Conservation (phyloP, 108 stramenopile genomes). For the Skeletonema costatum region DNA sequence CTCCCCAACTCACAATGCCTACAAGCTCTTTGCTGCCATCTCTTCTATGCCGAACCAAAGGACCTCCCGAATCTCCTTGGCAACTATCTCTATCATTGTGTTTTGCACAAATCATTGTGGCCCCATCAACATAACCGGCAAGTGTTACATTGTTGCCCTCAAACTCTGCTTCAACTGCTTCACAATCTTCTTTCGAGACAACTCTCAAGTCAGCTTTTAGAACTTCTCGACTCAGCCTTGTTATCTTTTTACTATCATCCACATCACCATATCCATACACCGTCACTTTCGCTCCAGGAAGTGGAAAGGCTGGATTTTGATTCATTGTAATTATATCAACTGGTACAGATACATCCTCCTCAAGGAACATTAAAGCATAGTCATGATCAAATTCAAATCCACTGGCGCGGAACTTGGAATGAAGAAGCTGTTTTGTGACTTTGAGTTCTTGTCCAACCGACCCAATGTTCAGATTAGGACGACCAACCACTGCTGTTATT, state of each 20-base stretch:
- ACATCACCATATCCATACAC: slow-evolving; percentile 29
- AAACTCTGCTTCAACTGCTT: slow-evolving; percentile 1
- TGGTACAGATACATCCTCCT: neutral
- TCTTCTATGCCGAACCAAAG: slow-evolving; percentile 4
- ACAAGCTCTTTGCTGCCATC: slow-evolving; percentile 17
- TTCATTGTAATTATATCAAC: slow-evolving; percentile 9
- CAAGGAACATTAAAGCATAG: slow-evolving; percentile 19
- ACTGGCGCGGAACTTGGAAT: neutral
- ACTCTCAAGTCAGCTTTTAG: neutral
- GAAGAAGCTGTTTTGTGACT: slow-evolving; percentile 6
- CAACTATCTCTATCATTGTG: slow-evolving; percentile 20
- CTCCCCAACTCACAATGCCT: slow-evolving; percentile 43
- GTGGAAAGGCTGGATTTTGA: neutral
- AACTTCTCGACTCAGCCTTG: neutral
- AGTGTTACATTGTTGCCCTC: slow-evolving; percentile 10
- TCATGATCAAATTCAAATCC: slow-evolving; percentile 15
- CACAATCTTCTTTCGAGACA: neutral
- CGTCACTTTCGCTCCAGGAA: neutral
- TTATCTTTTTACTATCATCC: neutral
- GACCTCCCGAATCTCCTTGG: slow-evolving; percentile 34
- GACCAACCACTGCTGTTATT: slow-evolving; percentile 8
- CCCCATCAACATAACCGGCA: slow-evolving; percentile 15
- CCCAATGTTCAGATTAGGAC: slow-evolving; percentile 1
- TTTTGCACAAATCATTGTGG: slow-evolving; percentile 25
- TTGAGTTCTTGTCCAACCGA: slow-evolving; percentile 10